These are phyloP conservation scores for Claviceps quebecensis DNA, from an alignment of 2,329 filamentous ascomycete species.

Conservation along the genomic window DNA sequence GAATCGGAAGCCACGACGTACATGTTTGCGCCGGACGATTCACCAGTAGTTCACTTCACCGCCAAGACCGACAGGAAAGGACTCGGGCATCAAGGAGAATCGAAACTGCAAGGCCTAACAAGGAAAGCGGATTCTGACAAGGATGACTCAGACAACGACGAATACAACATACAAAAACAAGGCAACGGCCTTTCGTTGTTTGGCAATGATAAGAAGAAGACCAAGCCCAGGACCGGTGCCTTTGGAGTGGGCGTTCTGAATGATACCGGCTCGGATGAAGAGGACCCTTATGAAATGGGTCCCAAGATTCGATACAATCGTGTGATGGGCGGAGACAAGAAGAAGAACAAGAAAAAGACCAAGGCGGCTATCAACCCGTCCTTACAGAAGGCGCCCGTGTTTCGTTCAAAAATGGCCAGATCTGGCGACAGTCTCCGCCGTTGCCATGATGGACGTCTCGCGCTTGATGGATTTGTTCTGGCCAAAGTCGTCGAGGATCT, in stretches of 20 bases:
- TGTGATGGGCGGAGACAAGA: slow-evolving; percentile 67
- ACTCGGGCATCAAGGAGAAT: slow-evolving; percentile 50
- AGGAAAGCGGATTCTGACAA: slow-evolving; percentile 25
- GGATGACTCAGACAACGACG: slow-evolving; percentile 29
- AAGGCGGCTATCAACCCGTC: slow-evolving; percentile 46
- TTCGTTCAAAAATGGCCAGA: slow-evolving; percentile 46
- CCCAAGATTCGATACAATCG: slow-evolving; percentile 81
- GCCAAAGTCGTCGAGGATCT: slow-evolving; percentile 35
- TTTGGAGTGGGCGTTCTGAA: slow-evolving; percentile 85
- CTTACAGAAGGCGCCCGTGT: slow-evolving; percentile 54
- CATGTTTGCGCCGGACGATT: slow-evolving; percentile 76
- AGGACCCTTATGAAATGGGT: slow-evolving; percentile 85
- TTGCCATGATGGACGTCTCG: slow-evolving; percentile 72
- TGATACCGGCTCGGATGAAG: slow-evolving; percentile 87
- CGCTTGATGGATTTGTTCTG: slow-evolving; percentile 68
- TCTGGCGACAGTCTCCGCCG: slow-evolving; percentile 29
- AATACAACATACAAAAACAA: background rate
- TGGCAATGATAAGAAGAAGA: slow-evolving; percentile 32
- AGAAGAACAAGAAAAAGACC: slow-evolving; percentile 54
- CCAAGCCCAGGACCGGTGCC: slow-evolving; percentile 41
- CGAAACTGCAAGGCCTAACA: slow-evolving; percentile 30
- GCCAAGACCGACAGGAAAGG: slow-evolving; percentile 58
- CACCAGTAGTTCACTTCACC: slow-evolving; percentile 50
- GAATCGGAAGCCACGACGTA: slow-evolving; percentile 37
- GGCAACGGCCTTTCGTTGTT: slow-evolving; percentile 8